Conservation (phyloP, 768 basidiomycete genomes). For the Phylloporus rhodoxanthus region DNA sequence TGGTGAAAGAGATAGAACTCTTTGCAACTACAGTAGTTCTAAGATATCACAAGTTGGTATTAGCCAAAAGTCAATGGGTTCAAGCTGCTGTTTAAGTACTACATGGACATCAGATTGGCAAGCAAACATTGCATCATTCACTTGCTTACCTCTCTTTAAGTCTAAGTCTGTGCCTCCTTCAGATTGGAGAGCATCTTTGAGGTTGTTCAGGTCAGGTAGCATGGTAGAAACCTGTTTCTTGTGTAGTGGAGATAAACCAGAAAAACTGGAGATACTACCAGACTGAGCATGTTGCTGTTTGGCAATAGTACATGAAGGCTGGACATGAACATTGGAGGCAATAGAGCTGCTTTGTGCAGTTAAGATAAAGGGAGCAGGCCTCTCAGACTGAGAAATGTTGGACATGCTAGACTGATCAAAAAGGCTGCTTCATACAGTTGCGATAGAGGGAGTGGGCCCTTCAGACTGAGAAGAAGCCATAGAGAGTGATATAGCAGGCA, state of each 20-base stretch:
- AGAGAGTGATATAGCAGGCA: too few relatives aligned
- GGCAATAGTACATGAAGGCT: too few relatives aligned
- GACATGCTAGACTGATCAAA: too few relatives aligned
- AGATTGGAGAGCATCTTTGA: background rate
- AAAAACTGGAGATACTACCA: background rate
- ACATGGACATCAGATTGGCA: background rate
- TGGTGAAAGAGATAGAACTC: background rate
- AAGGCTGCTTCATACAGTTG: too few relatives aligned
- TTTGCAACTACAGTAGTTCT: too few relatives aligned
- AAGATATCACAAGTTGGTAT: background rate
- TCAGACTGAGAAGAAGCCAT: too few relatives aligned
- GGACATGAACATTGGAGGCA: too few relatives aligned
- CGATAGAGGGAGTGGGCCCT: too few relatives aligned
- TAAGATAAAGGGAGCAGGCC: too few relatives aligned
- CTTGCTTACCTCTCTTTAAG: background rate
- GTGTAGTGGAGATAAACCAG: background rate
- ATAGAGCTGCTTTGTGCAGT: background rate
- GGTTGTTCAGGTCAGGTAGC: background rate
- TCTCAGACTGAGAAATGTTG: too few relatives aligned
- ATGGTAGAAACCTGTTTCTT: background rate
- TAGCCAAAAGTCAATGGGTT: background rate
- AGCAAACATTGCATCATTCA: background rate
- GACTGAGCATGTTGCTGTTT: background rate
- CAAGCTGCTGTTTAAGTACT: background rate
- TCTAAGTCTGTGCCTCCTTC: background rate